Base-by-base conservation (phyloP, 1,284 basidiomycete genomes). In the Sporisorium iseilematis-ciliati region DNA sequence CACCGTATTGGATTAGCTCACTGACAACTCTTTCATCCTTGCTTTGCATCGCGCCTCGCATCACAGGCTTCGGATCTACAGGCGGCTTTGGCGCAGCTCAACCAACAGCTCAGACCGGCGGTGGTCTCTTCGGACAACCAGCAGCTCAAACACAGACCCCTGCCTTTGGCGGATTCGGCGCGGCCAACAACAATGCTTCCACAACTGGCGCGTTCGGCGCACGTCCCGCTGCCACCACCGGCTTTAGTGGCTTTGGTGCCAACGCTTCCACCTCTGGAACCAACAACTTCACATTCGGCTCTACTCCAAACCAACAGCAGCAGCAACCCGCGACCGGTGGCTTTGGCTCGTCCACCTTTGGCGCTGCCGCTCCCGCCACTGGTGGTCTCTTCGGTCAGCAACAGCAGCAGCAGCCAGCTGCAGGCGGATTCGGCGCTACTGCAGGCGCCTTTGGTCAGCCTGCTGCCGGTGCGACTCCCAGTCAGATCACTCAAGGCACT, bases 121-220 rank as follows among this genome's bases (percentile, higher is more conserved):
- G 78, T n/a, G 83, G 84, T 18, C 72, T 85, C 35, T 86, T 85
- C 45, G 85, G 84, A 10, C 79, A 80, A 58, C 73, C 56, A 21
- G 56, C 61, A n/a, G 74, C 76, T 33, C 79, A 80, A 59, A 54
- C 70, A 25, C 73, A 77, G 65, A 71, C 74, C 4, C 69, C 77
- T 14, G 54, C 75, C 45, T 81, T 81, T 53, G 78, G 79, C 57
- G 77, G 70, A 52, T 71, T 71, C 25, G 74, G 74, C 31, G 73
- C 73, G 7, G 48, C 58, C 14, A 75, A 45, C 61, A 78, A 68
- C 76, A 78, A 65, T 61, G 65, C 70, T 40, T 58, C 70, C 43
- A 53, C 74, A 31, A 59, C 57, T 20, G 69, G 61, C 45, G 61
- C 79, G 16, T 77, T 82, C 40, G 78, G 80, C 29, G 77, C 78